Percentiles rank a stretch among this genome's conserved stretches.
Conservation (phyloP, 2,329 filamentous ascomycete species). For the Byssothecium circinans region DNA sequence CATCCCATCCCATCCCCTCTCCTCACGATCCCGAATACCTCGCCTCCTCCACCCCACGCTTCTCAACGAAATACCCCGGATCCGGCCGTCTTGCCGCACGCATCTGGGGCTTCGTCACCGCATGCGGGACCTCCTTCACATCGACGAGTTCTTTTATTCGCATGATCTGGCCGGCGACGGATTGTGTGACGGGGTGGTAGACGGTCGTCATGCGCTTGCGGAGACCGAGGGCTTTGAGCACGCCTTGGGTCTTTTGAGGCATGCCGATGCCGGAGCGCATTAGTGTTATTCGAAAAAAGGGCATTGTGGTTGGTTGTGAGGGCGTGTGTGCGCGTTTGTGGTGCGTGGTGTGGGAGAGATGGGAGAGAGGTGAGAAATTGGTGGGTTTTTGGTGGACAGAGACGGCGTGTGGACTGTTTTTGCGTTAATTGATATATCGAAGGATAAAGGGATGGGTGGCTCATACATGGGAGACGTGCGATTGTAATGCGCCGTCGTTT, state of each 20-base stretch:
- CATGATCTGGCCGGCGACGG: constrained; percentile 88
- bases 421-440: constrained; percentile 4
- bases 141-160: constrained; percentile 89
- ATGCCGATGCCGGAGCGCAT: constrained; percentile 88
- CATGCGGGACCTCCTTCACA: constrained; percentile 73
- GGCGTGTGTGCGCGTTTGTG: not conserved
- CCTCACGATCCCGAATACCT: not conserved
- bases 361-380: constrained; percentile 3
- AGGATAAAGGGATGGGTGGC: not conserved
- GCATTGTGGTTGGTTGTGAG: constrained; percentile 54
- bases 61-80: constrained; percentile 79
- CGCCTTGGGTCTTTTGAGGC: constrained; percentile 72
- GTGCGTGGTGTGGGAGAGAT: not conserved
- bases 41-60: constrained; percentile 25
- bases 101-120: constrained; percentile 68
- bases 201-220: constrained; percentile 83
- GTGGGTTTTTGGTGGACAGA: not conserved
- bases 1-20: not conserved
- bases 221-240: constrained; percentile 82
- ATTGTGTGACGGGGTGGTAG: constrained; percentile 80
- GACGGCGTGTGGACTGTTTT: constrained; percentile 2
- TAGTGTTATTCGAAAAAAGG: constrained; percentile 88
- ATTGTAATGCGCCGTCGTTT: not conserved
- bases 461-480: not conserved
- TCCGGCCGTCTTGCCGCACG: constrained; percentile 73